A percentile compares a stretch with the other conserved stretches of the same genome.
phyloP scores from a whole-genome alignment of 2,329 filamentous ascomycete genomes.

The Exophiala phaeomuriformis region DNA sequence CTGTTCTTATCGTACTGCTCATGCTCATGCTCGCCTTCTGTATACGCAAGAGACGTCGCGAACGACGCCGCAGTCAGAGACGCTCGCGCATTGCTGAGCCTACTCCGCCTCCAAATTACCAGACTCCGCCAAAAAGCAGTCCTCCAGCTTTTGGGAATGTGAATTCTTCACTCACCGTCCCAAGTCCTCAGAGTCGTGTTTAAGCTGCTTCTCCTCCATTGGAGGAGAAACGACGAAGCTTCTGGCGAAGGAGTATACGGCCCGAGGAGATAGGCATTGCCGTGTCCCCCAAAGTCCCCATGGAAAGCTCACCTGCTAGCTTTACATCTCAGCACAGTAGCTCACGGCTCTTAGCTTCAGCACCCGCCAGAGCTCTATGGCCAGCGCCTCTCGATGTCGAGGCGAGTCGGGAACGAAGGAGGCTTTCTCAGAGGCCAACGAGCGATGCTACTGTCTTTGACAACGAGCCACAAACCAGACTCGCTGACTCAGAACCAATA shows the following conservation, averaged over 20 bases:
- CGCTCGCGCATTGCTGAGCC: constrained; percentile 36
- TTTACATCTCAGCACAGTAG: constrained; percentile 33
- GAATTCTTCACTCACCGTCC: background rate
- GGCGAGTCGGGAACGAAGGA: constrained; percentile 11
- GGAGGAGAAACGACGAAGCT: constrained; percentile 27
- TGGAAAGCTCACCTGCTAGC: constrained; percentile 30
- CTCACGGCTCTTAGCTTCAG: constrained; percentile 35
- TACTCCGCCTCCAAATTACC: constrained; percentile 26
- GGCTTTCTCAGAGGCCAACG: constrained; percentile 10
- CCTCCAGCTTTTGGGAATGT: constrained; percentile 15
- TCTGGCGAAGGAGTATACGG: constrained; percentile 28
- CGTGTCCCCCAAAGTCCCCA: constrained; percentile 28
- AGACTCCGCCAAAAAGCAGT: constrained; percentile 14
- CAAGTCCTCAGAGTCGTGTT: constrained; percentile 16
- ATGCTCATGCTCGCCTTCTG: constrained; percentile 35
- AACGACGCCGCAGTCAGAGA: constrained; percentile 30
- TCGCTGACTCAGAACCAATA: constrained; percentile 6
- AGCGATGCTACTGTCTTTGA: constrained; percentile 36
- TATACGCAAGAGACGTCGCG: constrained; percentile 28
- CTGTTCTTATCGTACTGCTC: constrained; percentile 43
- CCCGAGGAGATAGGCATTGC: constrained; percentile 31
- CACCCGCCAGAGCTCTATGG: constrained; percentile 31
- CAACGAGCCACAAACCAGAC: constrained; percentile 29
- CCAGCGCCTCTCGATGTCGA: constrained; percentile 33
- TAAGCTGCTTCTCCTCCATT: constrained; percentile 14